phyloP scores from a whole-genome alignment of 306 rosid species.

The Crotalaria pallida region DNA sequence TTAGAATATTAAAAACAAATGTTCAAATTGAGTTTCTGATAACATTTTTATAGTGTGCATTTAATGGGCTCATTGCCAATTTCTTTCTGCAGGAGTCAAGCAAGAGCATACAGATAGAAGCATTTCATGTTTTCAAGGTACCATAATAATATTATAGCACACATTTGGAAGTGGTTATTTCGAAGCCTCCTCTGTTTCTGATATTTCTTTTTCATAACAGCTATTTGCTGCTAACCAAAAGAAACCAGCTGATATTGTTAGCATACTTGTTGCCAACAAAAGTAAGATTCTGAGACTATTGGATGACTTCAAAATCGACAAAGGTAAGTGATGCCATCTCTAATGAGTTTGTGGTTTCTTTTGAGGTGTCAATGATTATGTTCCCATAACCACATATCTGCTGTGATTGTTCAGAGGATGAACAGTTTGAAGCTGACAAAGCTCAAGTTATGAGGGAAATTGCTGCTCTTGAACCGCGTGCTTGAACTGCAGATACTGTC shows the following conservation, averaged over 20 bases:
- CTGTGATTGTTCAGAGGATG: conserved; percentile 63
- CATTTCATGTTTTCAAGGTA: conserved; percentile 98
- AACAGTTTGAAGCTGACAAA: conserved; percentile 94
- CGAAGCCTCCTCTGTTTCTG: conserved; percentile 5
- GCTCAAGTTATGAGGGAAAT: conserved; percentile 95
- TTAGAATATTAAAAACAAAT: not conserved
- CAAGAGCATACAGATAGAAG: conserved; percentile 96
- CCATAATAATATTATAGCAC: not conserved
- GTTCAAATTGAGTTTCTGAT: too few relatives aligned
- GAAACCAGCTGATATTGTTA: conserved; percentile 72
- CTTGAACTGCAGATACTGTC: conserved; percentile 25
- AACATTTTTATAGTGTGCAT: not conserved
- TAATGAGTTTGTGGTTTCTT: not conserved
- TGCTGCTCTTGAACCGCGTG: conserved; percentile 56
- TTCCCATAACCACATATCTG: conserved; percentile 5
- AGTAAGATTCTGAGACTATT: conserved; percentile 88
- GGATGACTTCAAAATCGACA: conserved; percentile 85
- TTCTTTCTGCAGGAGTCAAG: conserved; percentile 74
- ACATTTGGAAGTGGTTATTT: conserved; percentile 1
- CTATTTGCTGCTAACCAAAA: conserved; percentile 90
- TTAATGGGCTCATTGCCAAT: conserved; percentile 7
- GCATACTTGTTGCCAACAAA: conserved; percentile 81
- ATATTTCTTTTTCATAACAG: conserved; percentile 44
- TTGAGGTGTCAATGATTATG: not conserved
- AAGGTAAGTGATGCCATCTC: conserved; percentile 45